phyloP scores from a whole-genome alignment of 805 yeast species.

The Ogataea pini region DNA sequence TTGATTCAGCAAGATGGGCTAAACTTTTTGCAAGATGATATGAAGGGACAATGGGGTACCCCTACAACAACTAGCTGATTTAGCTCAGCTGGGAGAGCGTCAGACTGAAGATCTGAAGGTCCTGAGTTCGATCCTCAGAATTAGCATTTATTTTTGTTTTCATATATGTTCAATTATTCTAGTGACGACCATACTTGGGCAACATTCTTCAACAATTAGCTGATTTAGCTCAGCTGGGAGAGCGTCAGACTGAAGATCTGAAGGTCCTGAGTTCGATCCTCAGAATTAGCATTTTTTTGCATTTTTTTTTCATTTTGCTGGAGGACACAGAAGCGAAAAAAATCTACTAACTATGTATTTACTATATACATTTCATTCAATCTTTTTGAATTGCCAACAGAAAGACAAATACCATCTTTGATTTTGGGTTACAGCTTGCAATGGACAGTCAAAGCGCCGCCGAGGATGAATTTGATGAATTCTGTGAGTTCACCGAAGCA shows the following conservation, averaged over 20 bases:
- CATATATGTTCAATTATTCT: background rate
- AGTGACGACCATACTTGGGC: background rate
- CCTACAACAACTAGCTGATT: conserved; percentile 16
- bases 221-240: conserved; percentile 33
- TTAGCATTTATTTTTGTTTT: conserved; percentile 19
- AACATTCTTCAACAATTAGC: conserved; percentile 9
- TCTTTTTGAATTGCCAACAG: too few species aligned
- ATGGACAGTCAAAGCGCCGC: too few species aligned
- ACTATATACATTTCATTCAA: background rate
- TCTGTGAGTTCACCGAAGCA: conserved; percentile 14
- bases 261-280: conserved; percentile 33
- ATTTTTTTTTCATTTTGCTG: too few species aligned
- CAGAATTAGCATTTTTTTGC: conserved; percentile 25
- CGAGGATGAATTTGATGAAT: conserved; percentile 21
- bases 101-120: conserved; percentile 32
- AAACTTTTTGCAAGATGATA: too few species aligned
- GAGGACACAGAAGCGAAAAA: background rate
- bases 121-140: conserved; percentile 33
- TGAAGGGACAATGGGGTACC: too few species aligned
- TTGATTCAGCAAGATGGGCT: background rate
- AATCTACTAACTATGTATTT: background rate
- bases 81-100: conserved; percentile 34
- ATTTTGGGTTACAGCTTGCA: too few species aligned
- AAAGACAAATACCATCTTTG: too few species aligned
- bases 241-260: conserved; percentile 32